Evolutionary conservation across 2,329 filamentous ascomycete genomes (phyloP), one percentile per base, ranked within the genome.

Genomic region (Talaromyces sp.): DNA sequence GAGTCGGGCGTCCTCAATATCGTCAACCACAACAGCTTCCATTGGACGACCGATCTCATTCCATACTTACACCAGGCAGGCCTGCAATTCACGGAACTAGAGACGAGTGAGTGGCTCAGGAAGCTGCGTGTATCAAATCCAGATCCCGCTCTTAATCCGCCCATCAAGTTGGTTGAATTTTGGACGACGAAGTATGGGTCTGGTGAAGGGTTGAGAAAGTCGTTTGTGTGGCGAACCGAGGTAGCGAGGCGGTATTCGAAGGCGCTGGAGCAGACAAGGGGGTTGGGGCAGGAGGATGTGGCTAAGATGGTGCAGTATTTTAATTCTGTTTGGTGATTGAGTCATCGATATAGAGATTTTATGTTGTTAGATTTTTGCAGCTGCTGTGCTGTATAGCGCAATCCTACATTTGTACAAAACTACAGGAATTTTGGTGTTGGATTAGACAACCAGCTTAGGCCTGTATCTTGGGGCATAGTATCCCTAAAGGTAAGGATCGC

Each of bases 161-260:
- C 82, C 0, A 78, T 85, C 67, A 86, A 85, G 71, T 74, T 86
- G 1, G 66, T 85, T 0, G 83, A 84, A 49, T 87, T 84, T 74
- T 86, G 85, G 65, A 73, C 77, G 3, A 74, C 75, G 2, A 86
- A 86, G 69, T 86, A 86, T 67, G 81, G 82, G 57, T 66, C 64
- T 10, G 67, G 66, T 19, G 10, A 52, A 35, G 47, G 47, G 41
- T 67, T 66, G 1, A 52, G 66, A 22, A 62, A 66, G 39, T 52
- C 41, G 1, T 39, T 69, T 22, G 35, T 59, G 7, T 73, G 69
- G 68, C 62, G 60, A n/a, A 73, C 70, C 1, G 66, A 67, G n/a
- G 63, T 63, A 61, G 69, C 70, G 37, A 69, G 65, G 47, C 24
- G 22, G 10, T 63, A 56, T 35, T 70, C 69, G 1, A 14, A 43